phyloP scores from a whole-genome alignment of 1,139 yeast genomes.

The Hansenula sp. region DNA sequence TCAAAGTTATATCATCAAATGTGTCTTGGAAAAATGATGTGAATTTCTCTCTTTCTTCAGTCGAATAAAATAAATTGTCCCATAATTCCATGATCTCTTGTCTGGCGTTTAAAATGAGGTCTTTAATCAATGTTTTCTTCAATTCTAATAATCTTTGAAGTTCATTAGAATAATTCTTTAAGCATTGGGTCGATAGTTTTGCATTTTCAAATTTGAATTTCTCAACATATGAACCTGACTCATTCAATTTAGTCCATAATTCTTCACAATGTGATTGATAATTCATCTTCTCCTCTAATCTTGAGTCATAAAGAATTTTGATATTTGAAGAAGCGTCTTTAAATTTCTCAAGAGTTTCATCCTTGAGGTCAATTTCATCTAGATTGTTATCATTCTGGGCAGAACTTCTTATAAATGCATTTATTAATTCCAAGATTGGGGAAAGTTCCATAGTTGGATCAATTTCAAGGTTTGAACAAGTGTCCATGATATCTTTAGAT shows the following conservation, averaged over 20 bases:
- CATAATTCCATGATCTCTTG: conserved; percentile 56
- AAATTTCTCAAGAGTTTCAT: neutral
- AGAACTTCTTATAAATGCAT: neutral
- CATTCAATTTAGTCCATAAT: conserved; percentile 51
- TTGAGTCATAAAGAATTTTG: conserved; percentile 9
- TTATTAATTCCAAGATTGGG: neutral
- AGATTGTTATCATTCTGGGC: neutral
- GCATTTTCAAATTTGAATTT: conserved; percentile 36
- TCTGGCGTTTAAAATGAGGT: conserved; percentile 62
- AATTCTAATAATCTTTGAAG: conserved; percentile 52
- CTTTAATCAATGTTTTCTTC: conserved; percentile 62
- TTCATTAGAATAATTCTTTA: conserved; percentile 43
- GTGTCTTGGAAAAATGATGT: conserved; percentile 24
- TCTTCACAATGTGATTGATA: conserved; percentile 32
- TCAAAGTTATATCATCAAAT: conserved; percentile 50
- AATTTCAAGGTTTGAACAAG: conserved; percentile 3
- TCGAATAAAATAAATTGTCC: conserved; percentile 57
- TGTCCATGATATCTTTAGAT: conserved; percentile 10
- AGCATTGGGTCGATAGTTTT: conserved; percentile 22
- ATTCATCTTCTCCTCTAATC: conserved; percentile 20
- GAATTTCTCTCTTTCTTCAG: conserved; percentile 38
- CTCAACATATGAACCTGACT: conserved; percentile 33
- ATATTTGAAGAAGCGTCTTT: conserved; percentile 20
- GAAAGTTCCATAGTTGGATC: neutral
- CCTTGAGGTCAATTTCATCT: neutral